These are phyloP conservation scores for Blepharisma undulans DNA, from an alignment of 169 alveolate genomes.

Conservation along the genomic window DNA sequence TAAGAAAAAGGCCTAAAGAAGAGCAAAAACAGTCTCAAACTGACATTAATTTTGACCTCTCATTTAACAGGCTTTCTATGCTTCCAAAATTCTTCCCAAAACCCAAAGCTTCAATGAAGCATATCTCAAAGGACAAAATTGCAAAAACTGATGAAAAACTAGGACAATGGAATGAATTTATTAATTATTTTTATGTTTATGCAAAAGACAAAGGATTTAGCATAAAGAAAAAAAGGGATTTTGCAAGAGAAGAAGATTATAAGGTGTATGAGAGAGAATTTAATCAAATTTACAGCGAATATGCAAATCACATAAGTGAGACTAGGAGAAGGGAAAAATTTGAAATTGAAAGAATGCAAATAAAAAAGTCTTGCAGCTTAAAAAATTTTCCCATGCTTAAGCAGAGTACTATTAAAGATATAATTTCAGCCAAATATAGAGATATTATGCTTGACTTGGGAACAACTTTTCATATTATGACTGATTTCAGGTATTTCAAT, in stretches of 20 bases:
- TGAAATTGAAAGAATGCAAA: background rate
- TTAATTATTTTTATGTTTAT: background rate
- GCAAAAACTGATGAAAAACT: background rate
- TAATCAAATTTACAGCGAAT: background rate
- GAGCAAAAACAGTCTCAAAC: background rate
- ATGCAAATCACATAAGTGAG: background rate
- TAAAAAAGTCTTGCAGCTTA: background rate
- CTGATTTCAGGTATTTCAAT: background rate
- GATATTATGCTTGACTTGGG: background rate
- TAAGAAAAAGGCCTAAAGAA: background rate
- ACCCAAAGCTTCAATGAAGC: background rate
- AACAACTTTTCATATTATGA: background rate
- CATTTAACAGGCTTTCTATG: background rate
- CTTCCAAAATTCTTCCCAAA: background rate
- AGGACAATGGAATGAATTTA: background rate
- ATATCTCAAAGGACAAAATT: background rate
- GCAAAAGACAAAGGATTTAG: conserved; percentile 22
- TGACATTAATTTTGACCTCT: background rate
- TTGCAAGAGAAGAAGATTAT: background rate
- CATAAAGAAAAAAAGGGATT: background rate
- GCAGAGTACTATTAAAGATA: background rate
- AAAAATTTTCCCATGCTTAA: background rate
- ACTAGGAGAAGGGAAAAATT: background rate
- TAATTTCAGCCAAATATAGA: background rate
- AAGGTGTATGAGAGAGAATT: background rate